Conservation (phyloP, 2,329 filamentous ascomycete genomes). For the Fusarium duplospermum region DNA sequence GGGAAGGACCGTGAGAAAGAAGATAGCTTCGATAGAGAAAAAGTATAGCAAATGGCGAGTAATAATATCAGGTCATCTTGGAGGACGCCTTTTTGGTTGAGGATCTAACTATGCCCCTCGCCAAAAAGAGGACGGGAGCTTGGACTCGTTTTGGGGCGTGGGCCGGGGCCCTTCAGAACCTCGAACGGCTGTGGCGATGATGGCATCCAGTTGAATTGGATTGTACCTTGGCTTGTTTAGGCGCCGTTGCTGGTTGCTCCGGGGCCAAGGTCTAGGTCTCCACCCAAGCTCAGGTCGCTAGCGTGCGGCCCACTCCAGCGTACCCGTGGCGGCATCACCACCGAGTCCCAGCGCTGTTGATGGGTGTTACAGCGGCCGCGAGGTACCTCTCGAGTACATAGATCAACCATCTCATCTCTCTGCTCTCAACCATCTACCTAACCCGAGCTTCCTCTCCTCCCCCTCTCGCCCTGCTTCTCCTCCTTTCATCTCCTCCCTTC, state of each 20-base stretch:
- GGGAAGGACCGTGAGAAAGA: background rate
- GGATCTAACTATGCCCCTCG: background rate
- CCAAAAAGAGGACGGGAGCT: slow-evolving; percentile 1
- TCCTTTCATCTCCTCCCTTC: slow-evolving; percentile 10
- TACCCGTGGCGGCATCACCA: slow-evolving; percentile 29
- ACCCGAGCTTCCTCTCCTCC: slow-evolving; percentile 16
- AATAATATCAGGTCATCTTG: background rate
- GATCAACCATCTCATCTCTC: background rate
- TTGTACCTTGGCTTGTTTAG: slow-evolving; percentile 39
- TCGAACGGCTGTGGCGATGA: slow-evolving; percentile 30
- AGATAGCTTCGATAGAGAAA: background rate
- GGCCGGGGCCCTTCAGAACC: slow-evolving; percentile 15
- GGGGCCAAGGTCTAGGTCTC: slow-evolving; percentile 25
- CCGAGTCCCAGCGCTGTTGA: slow-evolving; percentile 16
- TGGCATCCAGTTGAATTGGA: slow-evolving; percentile 1
- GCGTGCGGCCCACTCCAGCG: slow-evolving; percentile 21
- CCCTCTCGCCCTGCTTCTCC: background rate
- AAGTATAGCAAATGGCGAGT: background rate
- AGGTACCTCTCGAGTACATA: slow-evolving; percentile 35
- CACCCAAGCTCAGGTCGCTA: slow-evolving; percentile 39
- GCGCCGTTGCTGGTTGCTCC: slow-evolving; percentile 45
- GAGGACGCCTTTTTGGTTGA: background rate
- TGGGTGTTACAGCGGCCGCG: slow-evolving; percentile 14
- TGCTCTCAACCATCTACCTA: slow-evolving; percentile 1
- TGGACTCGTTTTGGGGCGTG: background rate